Percentiles rank a stretch among this genome's conserved stretches.
Evolutionary conservation across 345 rosid genomes (phyloP).

Genomic region (Psidium guajava): DNA sequence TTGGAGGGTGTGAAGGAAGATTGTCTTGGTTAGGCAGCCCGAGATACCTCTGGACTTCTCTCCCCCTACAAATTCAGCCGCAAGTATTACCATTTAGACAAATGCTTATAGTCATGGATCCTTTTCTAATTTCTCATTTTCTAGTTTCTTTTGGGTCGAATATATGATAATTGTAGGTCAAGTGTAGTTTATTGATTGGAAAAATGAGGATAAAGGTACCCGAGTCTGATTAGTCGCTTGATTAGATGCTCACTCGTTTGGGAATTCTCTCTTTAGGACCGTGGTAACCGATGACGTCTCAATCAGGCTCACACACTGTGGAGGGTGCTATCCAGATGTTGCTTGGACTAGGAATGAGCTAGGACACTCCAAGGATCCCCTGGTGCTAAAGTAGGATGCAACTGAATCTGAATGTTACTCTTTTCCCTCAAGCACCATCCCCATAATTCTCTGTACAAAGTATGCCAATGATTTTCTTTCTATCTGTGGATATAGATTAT

Average conservation of each 20-base stretch:
- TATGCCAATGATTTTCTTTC: no score
- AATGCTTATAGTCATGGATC: not conserved
- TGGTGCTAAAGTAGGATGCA: constrained; percentile 65
- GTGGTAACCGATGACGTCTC: constrained; percentile 55
- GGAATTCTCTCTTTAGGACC: constrained; percentile 27
- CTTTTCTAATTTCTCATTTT: not conserved
- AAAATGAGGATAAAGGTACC: not conserved
- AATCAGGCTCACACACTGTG: constrained; percentile 72
- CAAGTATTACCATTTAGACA: constrained; percentile 23
- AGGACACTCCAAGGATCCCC: constrained; percentile 64
- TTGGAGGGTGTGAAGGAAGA: constrained; percentile 14
- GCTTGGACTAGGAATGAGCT: constrained; percentile 55
- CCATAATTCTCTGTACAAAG: not conserved
- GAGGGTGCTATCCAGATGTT: constrained; percentile 85
- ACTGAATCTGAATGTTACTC: not conserved
- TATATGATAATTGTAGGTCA: not conserved
- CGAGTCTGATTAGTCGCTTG: not conserved
- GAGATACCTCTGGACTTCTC: constrained; percentile 55
- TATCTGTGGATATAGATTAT: no score
- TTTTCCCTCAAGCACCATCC: not conserved
- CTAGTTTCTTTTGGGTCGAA: not conserved
- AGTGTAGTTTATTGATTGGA: not conserved
- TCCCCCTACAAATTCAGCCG: constrained; percentile 59
- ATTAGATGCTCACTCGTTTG: not conserved
- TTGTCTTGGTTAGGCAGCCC: constrained; percentile 72